Evolutionary conservation across 805 yeast species (phyloP), one percentile per base, ranked within the genome.

Genomic region (Hanseniaspora pseudoguilliermondii): DNA sequence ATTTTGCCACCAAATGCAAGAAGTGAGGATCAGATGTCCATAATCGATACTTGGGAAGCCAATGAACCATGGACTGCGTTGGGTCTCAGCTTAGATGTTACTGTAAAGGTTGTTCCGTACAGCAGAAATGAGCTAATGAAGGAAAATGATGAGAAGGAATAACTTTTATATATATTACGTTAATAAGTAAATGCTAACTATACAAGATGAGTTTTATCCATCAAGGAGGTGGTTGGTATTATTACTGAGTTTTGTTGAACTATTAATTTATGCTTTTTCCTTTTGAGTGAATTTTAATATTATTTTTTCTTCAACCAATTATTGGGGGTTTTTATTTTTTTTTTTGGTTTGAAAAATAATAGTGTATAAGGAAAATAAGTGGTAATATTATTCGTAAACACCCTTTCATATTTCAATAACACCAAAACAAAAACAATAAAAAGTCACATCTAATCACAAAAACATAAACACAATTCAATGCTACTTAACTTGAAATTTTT

Each of bases 1-100:
- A 47, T 56, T 15, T 29, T 56, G 10, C 58, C 58, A 7, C 32
- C 52, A 2, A 50, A 46, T 11, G 48, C 57, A 5, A 58, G 57
- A 25, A 49, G 50, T 2, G 58, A 66, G 5, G 63, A 65, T 18
- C 62, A 64, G 3, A 59, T 69, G 7, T 63, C 65, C 39, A 51
- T 68, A 8, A 59, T 61, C 15, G 69, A 67, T 36, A 58, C 65
- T 5, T 68, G 70, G 69, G 56, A 63, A 5, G 51, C 66, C 3
- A 65, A 68, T 48, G 69, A 67, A 55, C 72, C 72, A 8, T 69
- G 72, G 72, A 62, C 65, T 60, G 65, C 62, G 25, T 55, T 69
- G 40, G 71, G 69, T 3, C 58, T 69, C 20, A 71, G 68, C 41
- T 66, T 71, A 1, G 64, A 71, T 7, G 59, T 69, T 40, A 67